Evolutionary conservation across 2,329 filamentous ascomycete species (phyloP), one percentile per base, ranked within the genome.

Genomic region (Pseudocercospora crystallina): DNA sequence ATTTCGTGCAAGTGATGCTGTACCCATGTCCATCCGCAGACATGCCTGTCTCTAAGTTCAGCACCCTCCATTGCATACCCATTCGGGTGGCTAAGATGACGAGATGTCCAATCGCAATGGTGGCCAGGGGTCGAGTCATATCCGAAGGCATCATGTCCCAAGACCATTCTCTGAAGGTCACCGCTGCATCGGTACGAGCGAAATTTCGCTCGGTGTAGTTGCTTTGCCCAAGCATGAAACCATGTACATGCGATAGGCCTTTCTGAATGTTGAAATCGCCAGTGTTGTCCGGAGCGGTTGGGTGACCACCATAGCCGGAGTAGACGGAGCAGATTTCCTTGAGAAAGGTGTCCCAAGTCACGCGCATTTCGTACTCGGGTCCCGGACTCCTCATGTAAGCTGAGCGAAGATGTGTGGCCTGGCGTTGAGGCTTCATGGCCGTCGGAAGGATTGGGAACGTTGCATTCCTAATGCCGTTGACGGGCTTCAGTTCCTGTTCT

Each of bases 131-230:
- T 15, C 42, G 13, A 8, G 31, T 44, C 42, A 44, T 44, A n/a
- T 44, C 42, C n/a, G 42, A 12, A 9, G 42, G 42, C 42, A 44
- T 44, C 31, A 35, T 44, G 30, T 44, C 42, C 42, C 42, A 44
- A 8, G 42, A 44, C 29, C 31, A 44, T 11, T 44, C 13, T 5
- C 42, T 30, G 15, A 44, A 44, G 8, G 32, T 35, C 10, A 44
- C 26, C 2, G 42, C 30, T 1, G 42, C 42, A 17, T 44, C n/a
- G 15, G 42, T 44, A n/a, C 42, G 20, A 11, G 42, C 42, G 15
- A 33, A 35, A 20, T 44, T 44, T 15, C 29, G 31, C 13, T 35
- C 32, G 29, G n/a, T 30, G 26, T 44, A 44, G 14, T 15, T 5
- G 10, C n/a, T n/a, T n/a, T n/a, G n/a, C n/a, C n/a, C n/a, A n/a